Percentiles rank a stretch among this genome's conserved stretches.
Conservation (phyloP, 441 rosid genomes). For the Rhodomyrtus psidioides region DNA sequence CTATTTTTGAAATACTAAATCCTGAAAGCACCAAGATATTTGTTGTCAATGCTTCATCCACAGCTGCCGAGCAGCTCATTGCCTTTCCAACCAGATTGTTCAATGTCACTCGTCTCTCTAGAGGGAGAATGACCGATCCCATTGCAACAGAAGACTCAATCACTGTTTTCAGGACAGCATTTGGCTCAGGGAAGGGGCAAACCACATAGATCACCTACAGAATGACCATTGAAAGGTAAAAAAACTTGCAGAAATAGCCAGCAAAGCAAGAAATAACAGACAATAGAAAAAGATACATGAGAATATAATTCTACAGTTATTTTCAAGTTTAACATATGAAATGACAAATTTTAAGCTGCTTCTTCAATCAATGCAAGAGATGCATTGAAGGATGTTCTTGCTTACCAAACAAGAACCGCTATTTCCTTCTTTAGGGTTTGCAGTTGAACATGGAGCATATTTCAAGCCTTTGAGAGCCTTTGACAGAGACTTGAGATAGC, state of each 20-base stretch:
- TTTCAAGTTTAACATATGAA: background rate
- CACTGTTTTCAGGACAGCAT: slow-evolving; percentile 78
- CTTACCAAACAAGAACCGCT: slow-evolving; percentile 78
- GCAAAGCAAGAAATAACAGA: slow-evolving; percentile 6
- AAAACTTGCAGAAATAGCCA: slow-evolving; percentile 1
- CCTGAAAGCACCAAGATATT: slow-evolving; percentile 86
- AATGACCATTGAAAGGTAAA: background rate
- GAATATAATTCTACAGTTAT: background rate
- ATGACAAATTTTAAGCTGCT: background rate
- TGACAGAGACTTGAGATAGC: slow-evolving; percentile 97
- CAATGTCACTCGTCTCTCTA: slow-evolving; percentile 65
- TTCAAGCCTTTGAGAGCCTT: slow-evolving; percentile 83
- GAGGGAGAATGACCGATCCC: slow-evolving; percentile 61
- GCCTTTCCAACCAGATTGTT: slow-evolving; percentile 86
- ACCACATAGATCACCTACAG: slow-evolving; percentile 93
- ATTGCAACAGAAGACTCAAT: slow-evolving; percentile 85
- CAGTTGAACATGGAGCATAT: slow-evolving; percentile 50
- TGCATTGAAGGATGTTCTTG: slow-evolving; percentile 1
- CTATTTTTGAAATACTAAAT: slow-evolving; percentile 79
- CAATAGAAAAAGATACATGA: background rate
- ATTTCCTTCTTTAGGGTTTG: slow-evolving; percentile 88
- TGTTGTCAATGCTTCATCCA: slow-evolving; percentile 85
- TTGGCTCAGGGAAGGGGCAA: slow-evolving; percentile 98
- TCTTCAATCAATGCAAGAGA: background rate
- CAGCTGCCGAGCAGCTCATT: slow-evolving; percentile 76